phyloP scores from a whole-genome alignment of 2,329 filamentous ascomycete species.

The Paraphoma chrysanthemicola region DNA sequence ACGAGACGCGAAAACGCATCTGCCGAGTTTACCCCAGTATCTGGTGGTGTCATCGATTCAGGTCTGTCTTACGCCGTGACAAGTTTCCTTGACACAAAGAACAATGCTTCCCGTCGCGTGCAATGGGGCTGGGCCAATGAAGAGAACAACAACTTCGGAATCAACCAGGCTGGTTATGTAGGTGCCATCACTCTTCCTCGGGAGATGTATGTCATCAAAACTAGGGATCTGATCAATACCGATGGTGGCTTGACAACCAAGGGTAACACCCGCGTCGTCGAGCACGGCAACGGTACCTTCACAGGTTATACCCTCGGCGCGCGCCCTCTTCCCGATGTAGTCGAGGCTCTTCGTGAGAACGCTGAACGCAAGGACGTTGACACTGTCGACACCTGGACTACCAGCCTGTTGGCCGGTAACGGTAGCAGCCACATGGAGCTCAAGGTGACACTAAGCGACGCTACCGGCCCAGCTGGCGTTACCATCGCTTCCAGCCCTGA shows the following conservation, averaged over 20 bases:
- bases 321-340: slow-evolving; percentile 53
- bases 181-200: slow-evolving; percentile 53
- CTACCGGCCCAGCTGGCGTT: slow-evolving; percentile 51
- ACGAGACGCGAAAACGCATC: slow-evolving; percentile 53
- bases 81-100: slow-evolving; percentile 57
- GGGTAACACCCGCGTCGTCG: slow-evolving; percentile 46
- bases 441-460: slow-evolving; percentile 47
- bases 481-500: slow-evolving; percentile 53
- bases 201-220: slow-evolving; percentile 56
- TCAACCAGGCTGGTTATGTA: slow-evolving; percentile 54
- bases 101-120: slow-evolving; percentile 51
- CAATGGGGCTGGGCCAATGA: slow-evolving; percentile 57
- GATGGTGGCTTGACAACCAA: slow-evolving; percentile 41
- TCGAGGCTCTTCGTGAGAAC: slow-evolving; percentile 46
- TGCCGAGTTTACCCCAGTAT: slow-evolving; percentile 52
- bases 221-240: slow-evolving; percentile 46
- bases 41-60: slow-evolving; percentile 54
- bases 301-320: slow-evolving; percentile 55
- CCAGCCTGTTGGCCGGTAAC: slow-evolving; percentile 31
- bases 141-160: slow-evolving; percentile 51
- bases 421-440: slow-evolving; percentile 52
- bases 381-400: slow-evolving; percentile 19
- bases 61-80: slow-evolving; percentile 55
- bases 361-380: slow-evolving; percentile 30
- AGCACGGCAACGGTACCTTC: slow-evolving; percentile 48